Evolutionary conservation across 1,284 basidiomycete species (phyloP).

Genomic region (Fistulina hepatica): DNA sequence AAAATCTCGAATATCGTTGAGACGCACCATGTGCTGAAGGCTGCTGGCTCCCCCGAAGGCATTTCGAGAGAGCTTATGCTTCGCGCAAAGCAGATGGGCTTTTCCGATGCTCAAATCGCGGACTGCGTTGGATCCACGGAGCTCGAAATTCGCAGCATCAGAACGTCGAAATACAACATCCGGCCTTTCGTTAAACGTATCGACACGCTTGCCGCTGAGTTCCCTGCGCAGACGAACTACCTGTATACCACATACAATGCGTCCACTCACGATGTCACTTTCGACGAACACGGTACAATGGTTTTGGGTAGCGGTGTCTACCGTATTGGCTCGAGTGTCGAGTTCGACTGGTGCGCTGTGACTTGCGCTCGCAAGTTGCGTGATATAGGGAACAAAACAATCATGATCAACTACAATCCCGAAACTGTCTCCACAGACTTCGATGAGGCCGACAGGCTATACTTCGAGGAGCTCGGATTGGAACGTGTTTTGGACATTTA

Average conservation of each 20-base stretch:
- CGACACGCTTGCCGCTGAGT: constrained; percentile 98
- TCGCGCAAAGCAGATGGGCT: constrained; percentile 86
- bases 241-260: constrained; percentile 99
- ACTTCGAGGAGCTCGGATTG: constrained; percentile 97
- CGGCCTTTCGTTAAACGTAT: constrained; percentile 99
- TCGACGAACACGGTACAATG: constrained; percentile 96
- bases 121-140: constrained; percentile 64
- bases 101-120: constrained; percentile 90
- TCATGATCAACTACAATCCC: constrained; percentile 99
- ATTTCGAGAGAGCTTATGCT: constrained; percentile 64
- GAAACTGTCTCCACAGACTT: constrained; percentile 99
- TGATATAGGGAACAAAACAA: constrained; percentile 86
- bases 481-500: constrained; percentile 99
- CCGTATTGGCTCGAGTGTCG: constrained; percentile 95
- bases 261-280: constrained; percentile 90
- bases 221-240: constrained; percentile 98
- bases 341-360: constrained; percentile 99
- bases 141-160: constrained; percentile 69
- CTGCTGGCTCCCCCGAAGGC: constrained; percentile 54
- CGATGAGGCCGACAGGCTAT: constrained; percentile 96
- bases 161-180: constrained; percentile 80
- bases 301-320: constrained; percentile 99
- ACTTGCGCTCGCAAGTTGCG: constrained; percentile 91
- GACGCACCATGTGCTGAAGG: constrained; percentile 65
- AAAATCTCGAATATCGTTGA: constrained; percentile 97